Percentiles rank a stretch among this genome's conserved stretches.
Evolutionary conservation across 805 yeast species (phyloP).

Genomic region (Candida verbasci): DNA sequence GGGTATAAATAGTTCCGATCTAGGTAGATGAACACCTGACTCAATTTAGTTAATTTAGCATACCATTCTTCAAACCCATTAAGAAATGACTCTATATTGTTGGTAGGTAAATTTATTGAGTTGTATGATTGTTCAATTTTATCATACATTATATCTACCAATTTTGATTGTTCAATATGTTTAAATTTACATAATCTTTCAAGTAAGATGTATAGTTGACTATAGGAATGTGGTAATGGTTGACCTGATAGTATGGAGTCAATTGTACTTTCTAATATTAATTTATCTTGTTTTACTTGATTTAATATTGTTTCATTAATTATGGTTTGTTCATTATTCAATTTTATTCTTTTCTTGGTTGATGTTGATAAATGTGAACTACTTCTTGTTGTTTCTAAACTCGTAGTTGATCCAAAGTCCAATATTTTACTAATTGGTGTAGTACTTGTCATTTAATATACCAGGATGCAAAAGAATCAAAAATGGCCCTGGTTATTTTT

Average conservation of each 20-base stretch:
- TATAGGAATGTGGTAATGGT: constrained; percentile 17
- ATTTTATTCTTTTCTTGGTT: constrained; percentile 1
- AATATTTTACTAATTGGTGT: constrained; percentile 1
- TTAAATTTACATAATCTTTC: constrained; percentile 29
- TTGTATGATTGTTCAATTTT: constrained; percentile 5
- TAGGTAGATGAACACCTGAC: constrained; percentile 30
- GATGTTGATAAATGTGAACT: neutral
- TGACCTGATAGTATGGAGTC: constrained; percentile 16
- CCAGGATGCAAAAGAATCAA: too few relatives aligned
- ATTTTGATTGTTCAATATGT: constrained; percentile 28
- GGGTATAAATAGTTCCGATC: constrained; percentile 32
- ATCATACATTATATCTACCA: constrained; percentile 15
- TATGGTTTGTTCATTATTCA: neutral
- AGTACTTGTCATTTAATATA: too few relatives aligned
- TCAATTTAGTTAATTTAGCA: constrained; percentile 16
- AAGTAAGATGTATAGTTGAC: constrained; percentile 22
- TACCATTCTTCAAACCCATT: constrained; percentile 20
- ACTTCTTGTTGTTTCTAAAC: neutral
- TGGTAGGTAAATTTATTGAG: too few relatives aligned
- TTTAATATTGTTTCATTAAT: neutral
- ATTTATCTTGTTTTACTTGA: neutral
- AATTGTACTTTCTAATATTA: constrained; percentile 5
- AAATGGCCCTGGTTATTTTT: too few relatives aligned
- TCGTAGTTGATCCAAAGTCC: neutral
- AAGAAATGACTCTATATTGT: too few relatives aligned